Evolutionary conservation across 1,284 basidiomycete genomes (phyloP), one percentile per base, ranked within the genome.

Genomic region (Malassezia sympodialis): DNA sequence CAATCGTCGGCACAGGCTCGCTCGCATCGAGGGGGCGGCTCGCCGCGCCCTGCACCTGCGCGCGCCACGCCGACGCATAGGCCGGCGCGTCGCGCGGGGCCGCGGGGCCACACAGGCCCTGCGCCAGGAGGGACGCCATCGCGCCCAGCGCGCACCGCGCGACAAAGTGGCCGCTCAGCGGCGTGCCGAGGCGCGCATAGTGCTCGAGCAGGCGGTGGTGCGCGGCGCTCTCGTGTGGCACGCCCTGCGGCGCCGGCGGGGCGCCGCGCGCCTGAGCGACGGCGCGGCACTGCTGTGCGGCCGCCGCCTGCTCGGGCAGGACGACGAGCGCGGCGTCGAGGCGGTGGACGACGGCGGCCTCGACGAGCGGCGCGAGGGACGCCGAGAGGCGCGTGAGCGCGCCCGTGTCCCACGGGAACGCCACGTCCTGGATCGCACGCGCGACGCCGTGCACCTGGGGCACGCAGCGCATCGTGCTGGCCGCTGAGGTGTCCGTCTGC

Each of bases 391-490:
- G 73, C 19, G 79, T 76, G 83, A 86, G 88, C 65, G 88, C 84
- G 8, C 76, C 61, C 27, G 82, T 69, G 17, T 80, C 80, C 88
- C 88, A 91, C 21, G 80, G 77, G 67, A 86, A 90, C 1, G 82
- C 79, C 2, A 83, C 83, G 12, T 85, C 84, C 42, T 83, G 85
- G 56, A 90, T 81, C 12, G 89, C 88, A 32, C 89, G 82, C 72
- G 90, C 88, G 35, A 90, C 78, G 12, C 89, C 89, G 72, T 93
- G 88, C 53, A 93, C 80, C 26, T 85, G 82, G 10, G 90, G 89
- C 19, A 84, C 83, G 45, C 85, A 17, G 39, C 62, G 53, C 32
- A 46, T 26, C 21, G 59, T 52, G 14, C 39, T 39, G 8, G 28
- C 14, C 24, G n/a, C 15, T 7, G 37, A 27, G 17, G 10, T 8